Evolutionary conservation across 495 filamentous ascomycete genomes (phyloP).

Genomic region (Amphirosellinia nigrospora): DNA sequence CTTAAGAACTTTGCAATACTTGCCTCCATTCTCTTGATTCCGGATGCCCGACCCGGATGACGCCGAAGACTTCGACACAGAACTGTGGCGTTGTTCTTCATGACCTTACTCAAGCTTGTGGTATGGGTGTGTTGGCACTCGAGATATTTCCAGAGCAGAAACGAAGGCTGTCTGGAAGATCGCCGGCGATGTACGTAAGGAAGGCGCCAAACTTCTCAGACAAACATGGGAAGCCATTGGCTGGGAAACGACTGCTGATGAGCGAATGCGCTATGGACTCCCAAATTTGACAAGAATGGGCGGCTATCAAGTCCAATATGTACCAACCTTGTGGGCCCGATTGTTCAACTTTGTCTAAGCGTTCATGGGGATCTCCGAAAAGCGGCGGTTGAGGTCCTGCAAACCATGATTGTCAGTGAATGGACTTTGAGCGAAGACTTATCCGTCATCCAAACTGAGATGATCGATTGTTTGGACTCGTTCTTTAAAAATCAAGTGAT

Average conservation of each 20-base stretch:
- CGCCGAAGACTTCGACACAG: slow-evolving; percentile 89
- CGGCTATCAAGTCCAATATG: slow-evolving; percentile 98
- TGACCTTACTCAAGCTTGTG: slow-evolving; percentile 84
- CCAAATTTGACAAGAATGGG: slow-evolving; percentile 88
- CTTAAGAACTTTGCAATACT: slow-evolving; percentile 88
- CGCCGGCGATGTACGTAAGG: slow-evolving; percentile 92
- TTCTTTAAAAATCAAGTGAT: slow-evolving; percentile 88
- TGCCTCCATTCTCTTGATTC: slow-evolving; percentile 74
- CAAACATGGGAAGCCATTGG: slow-evolving; percentile 95
- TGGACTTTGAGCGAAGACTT: slow-evolving; percentile 97
- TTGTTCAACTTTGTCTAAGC: slow-evolving; percentile 92
- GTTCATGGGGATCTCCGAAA: slow-evolving; percentile 89
- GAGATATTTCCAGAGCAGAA: slow-evolving; percentile 99
- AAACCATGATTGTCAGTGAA: slow-evolving; percentile 98
- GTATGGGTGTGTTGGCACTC: slow-evolving; percentile 81
- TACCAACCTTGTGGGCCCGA: slow-evolving; percentile 89
- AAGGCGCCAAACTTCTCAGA: slow-evolving; percentile 83
- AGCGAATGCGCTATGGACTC: slow-evolving; percentile 72
- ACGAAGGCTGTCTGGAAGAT: slow-evolving; percentile 98
- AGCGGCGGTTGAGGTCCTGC: slow-evolving; percentile 89
- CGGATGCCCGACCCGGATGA: slow-evolving; percentile 89
- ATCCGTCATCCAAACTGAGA: slow-evolving; percentile 90
- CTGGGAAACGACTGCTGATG: slow-evolving; percentile 88
- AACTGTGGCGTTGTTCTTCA: slow-evolving; percentile 95
- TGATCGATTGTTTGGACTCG: slow-evolving; percentile 93